These are phyloP conservation scores for Scheffersomyces segobiensis DNA, from an alignment of 1,139 yeast species.

Conservation along the genomic window DNA sequence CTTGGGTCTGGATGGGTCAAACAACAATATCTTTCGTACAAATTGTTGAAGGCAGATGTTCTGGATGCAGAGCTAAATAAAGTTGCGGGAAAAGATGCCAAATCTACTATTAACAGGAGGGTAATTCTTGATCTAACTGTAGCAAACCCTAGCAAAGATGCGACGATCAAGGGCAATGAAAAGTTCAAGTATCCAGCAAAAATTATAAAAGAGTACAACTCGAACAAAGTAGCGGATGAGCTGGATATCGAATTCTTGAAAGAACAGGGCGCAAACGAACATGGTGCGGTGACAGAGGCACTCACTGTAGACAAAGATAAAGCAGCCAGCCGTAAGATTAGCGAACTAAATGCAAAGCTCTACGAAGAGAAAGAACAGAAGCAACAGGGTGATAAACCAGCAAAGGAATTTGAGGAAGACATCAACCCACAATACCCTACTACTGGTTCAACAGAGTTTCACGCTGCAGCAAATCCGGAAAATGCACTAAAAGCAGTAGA, in stretches of 20 bases:
- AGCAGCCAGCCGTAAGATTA: constrained; percentile 15
- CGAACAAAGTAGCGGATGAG: constrained; percentile 27
- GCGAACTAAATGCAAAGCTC: constrained; percentile 10
- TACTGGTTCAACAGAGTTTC: background rate
- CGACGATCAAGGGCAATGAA: constrained; percentile 33
- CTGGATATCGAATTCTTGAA: constrained; percentile 22
- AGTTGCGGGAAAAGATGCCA: constrained; percentile 1
- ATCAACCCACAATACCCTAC: background rate
- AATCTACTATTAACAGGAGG: constrained; percentile 6
- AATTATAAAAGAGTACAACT: constrained; percentile 31
- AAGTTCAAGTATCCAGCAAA: constrained; percentile 28
- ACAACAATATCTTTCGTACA: constrained; percentile 33
- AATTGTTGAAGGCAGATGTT: constrained; percentile 27
- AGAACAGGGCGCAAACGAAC: constrained; percentile 9
- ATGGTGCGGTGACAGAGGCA: constrained; percentile 12
- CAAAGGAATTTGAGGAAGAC: constrained; percentile 4
- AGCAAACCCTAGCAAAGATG: constrained; percentile 25
- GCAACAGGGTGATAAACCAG: constrained; percentile 6
- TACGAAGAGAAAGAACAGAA: constrained; percentile 7
- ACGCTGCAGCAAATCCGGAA: background rate
- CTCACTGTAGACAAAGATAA: constrained; percentile 16
- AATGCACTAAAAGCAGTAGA: constrained; percentile 1
- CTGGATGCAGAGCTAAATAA: constrained; percentile 9
- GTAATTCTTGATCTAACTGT: constrained; percentile 45
- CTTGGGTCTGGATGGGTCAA: constrained; percentile 36